These are phyloP conservation scores for Peronosclerospora sorghi DNA, from an alignment of 352 stramenopile species.

Conservation along the genomic window DNA sequence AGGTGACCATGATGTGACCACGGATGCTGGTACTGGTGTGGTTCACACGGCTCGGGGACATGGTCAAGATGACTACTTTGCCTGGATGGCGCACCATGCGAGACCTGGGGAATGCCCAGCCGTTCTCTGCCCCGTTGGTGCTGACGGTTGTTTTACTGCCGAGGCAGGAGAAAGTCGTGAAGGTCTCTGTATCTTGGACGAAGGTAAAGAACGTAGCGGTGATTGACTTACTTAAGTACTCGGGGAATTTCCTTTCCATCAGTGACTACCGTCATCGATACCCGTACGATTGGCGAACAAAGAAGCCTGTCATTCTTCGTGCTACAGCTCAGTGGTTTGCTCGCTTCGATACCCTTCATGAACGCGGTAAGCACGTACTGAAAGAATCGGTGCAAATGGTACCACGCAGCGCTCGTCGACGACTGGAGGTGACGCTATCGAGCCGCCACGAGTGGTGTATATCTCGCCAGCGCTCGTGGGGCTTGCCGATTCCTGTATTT, in stretches of 20 bases:
- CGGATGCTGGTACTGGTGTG: constrained; percentile 95
- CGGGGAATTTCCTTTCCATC: constrained; percentile 85
- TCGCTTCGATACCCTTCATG: constrained; percentile 91
- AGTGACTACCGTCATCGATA: constrained; percentile 91
- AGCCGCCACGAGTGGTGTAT: no score
- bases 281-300: no score
- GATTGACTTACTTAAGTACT: constrained; percentile 75
- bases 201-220: constrained; percentile 91
- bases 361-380: constrained; percentile 44
- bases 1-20: constrained; percentile 97
- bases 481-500: no score
- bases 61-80: constrained; percentile 93
- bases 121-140: constrained; percentile 62
- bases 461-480: no score
- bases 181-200: constrained; percentile 85
- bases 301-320: no score
- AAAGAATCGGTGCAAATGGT: no score
- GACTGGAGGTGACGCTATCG: no score
- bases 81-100: constrained; percentile 53
- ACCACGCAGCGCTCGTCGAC: no score
- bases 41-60: constrained; percentile 97
- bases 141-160: constrained; percentile 69
- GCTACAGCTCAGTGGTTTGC: no score
- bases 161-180: constrained; percentile 85
- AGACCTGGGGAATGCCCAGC: constrained; percentile 16